Conservation (phyloP, 768 basidiomycete species). For the Mycena floridula region DNA sequence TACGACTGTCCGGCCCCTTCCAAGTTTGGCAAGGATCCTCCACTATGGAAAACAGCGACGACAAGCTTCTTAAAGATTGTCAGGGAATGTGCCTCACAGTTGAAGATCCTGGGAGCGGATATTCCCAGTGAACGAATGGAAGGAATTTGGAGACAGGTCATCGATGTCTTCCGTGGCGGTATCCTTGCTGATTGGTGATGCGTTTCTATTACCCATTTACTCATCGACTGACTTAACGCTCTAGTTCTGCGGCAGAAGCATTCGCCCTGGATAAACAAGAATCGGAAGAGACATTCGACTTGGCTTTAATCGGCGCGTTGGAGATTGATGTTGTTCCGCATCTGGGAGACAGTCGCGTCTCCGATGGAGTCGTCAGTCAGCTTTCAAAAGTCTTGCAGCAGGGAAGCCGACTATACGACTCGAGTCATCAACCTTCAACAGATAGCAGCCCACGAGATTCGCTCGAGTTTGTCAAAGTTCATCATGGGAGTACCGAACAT, state of each 20-base stretch:
- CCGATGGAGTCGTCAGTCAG: constrained; percentile 62
- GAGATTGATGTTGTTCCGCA: constrained; percentile 79
- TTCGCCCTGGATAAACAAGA: constrained; percentile 63
- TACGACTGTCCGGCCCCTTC: constrained; percentile 91
- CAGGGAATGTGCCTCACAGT: constrained; percentile 52
- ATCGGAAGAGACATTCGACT: constrained; percentile 80
- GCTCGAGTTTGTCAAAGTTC: constrained; percentile 28
- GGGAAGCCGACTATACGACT: constrained; percentile 61
- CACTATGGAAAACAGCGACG: constrained; percentile 96
- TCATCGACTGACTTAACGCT: background rate
- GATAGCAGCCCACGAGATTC: constrained; percentile 7
- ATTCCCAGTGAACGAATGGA: constrained; percentile 63
- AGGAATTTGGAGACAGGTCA: constrained; percentile 78
- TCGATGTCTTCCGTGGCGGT: constrained; percentile 77
- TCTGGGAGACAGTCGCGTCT: constrained; percentile 60
- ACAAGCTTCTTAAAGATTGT: constrained; percentile 69
- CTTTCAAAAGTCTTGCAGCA: constrained; percentile 67
- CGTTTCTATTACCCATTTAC: background rate
- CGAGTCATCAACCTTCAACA: constrained; percentile 2
- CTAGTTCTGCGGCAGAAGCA: constrained; percentile 52
- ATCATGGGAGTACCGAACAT: constrained; percentile 55
- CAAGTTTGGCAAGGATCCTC: constrained; percentile 79
- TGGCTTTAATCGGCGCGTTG: constrained; percentile 68
- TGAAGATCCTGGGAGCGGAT: constrained; percentile 48
- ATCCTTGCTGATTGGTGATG: constrained; percentile 81